Percentiles rank a stretch among this genome's conserved stretches.
phyloP scores from a whole-genome alignment of 805 yeast species.

The Kluyveromyces dobzhanskii region DNA sequence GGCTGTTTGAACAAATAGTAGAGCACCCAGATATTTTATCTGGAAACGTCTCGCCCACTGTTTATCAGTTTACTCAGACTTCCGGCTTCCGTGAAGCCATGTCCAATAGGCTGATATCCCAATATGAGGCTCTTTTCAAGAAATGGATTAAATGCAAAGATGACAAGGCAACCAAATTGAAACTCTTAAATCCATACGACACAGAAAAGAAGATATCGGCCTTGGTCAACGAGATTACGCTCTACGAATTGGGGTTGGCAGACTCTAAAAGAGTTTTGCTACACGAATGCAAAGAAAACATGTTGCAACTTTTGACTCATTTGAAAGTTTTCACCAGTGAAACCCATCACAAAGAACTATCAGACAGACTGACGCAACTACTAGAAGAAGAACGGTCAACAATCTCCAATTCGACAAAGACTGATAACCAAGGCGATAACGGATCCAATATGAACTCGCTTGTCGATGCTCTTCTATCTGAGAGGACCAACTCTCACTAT shows the following conservation, averaged over 20 bases:
- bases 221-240: neutral
- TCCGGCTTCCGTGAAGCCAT: neutral
- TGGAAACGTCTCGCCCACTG: neutral
- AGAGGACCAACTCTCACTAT: neutral
- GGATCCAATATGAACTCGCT: slow-evolving; percentile 1
- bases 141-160: neutral
- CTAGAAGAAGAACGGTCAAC: neutral
- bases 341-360: neutral
- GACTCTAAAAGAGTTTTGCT: slow-evolving; percentile 1
- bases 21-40: neutral
- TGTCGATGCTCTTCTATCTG: neutral
- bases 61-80: neutral
- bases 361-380: neutral
- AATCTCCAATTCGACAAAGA: neutral
- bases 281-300: neutral
- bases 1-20: slow-evolving; percentile 1
- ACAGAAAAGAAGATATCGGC: neutral
- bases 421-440: neutral
- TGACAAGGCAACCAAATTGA: neutral
- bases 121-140: neutral
- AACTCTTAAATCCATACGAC: slow-evolving; percentile 1
- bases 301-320: neutral
- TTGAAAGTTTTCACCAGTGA: neutral
- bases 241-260: neutral
- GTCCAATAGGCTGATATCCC: neutral